These are phyloP conservation scores for Linum tenue DNA, from an alignment of 345 rosid species.

Conservation along the genomic window DNA sequence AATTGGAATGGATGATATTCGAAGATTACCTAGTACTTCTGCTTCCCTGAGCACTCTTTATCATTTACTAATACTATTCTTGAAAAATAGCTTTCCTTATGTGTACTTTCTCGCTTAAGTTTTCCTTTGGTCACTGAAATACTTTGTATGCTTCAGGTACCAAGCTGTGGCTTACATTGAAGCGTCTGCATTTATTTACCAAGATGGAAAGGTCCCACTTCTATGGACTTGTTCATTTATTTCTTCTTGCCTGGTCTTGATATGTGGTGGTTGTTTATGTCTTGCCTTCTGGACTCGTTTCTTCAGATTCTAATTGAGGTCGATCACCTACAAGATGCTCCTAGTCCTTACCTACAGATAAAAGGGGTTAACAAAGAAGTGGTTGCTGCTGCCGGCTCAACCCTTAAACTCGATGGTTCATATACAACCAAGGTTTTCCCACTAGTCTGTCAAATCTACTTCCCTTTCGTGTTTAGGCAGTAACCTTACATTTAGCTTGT, in stretches of 20 bases:
- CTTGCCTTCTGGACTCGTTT: not conserved
- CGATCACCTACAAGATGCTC: conserved; percentile 80
- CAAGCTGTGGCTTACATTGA: conserved; percentile 95
- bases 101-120: no score
- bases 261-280: no score
- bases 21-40: no score
- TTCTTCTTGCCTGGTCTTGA: not conserved
- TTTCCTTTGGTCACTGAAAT: no score
- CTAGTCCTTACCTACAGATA: conserved; percentile 80
- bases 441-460: not conserved
- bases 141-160: conserved; percentile 50
- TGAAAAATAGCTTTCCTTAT: no score
- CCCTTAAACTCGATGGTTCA: conserved; percentile 76
- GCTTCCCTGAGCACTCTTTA: no score
- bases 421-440: conserved; percentile 85
- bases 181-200: conserved; percentile 90
- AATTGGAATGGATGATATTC: no score
- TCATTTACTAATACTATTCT: no score
- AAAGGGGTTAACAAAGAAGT: conserved; percentile 95
- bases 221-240: not conserved
- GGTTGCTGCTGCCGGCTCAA: conserved; percentile 87
- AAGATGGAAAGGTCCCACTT: conserved; percentile 76
- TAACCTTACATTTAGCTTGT: conserved; percentile 5
- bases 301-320: conserved; percentile 79
- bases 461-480: not conserved